A percentile compares a stretch with the other conserved stretches of the same genome.
Conservation (phyloP, 2,329 filamentous ascomycete species). For the Phialophora expanda region DNA sequence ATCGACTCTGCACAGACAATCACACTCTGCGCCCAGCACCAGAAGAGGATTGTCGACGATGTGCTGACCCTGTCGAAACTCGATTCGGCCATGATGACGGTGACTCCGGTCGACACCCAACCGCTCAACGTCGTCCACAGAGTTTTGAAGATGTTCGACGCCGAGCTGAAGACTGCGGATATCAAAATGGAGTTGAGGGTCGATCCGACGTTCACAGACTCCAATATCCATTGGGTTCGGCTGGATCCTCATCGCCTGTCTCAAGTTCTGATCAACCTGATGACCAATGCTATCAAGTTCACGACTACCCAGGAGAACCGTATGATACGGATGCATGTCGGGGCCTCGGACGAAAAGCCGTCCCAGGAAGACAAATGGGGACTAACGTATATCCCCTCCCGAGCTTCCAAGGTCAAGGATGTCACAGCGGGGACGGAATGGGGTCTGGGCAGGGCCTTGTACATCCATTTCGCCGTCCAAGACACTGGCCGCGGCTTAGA, state of each 20-base stretch:
- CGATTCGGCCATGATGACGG: constrained; percentile 73
- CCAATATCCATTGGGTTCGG: constrained; percentile 67
- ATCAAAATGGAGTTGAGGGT: constrained; percentile 70
- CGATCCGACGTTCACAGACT: constrained; percentile 64
- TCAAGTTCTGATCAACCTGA: constrained; percentile 79
- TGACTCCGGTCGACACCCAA: constrained; percentile 72
- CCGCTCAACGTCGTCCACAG: constrained; percentile 69
- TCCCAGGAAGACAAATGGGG: constrained; percentile 49
- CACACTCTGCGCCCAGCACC: constrained; percentile 76
- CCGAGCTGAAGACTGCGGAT: constrained; percentile 71
- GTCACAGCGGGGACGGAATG: constrained; percentile 55
- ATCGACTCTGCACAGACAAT: constrained; percentile 80
- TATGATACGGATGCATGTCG: constrained; percentile 59
- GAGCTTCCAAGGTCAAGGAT: constrained; percentile 42
- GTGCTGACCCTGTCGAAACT: constrained; percentile 76
- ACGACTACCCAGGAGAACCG: constrained; percentile 61
- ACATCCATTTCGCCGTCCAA: constrained; percentile 73
- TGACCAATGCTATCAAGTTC: constrained; percentile 83
- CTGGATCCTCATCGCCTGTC: constrained; percentile 76
- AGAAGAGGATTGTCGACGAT: constrained; percentile 79
- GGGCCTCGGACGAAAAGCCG: constrained; percentile 54
- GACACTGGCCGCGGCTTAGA: constrained; percentile 78
- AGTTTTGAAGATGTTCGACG: constrained; percentile 78
- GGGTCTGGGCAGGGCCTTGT: constrained; percentile 64
- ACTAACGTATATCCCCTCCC: constrained; percentile 44